Evolutionary conservation across 345 rosid genomes (phyloP).

Genomic region (Salix udensis): DNA sequence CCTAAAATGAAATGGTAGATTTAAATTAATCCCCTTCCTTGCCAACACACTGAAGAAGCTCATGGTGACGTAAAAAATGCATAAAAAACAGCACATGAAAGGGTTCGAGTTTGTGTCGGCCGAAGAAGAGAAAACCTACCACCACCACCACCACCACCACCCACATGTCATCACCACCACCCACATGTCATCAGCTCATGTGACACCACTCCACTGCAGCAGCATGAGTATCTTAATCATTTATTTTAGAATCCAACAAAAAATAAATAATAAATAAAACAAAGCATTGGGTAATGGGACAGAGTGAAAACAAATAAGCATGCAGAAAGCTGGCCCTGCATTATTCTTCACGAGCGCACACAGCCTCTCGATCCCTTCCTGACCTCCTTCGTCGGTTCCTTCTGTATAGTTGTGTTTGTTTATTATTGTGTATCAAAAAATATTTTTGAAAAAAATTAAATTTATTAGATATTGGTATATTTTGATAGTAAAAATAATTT

Average conservation of each 20-base stretch:
- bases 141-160: background rate
- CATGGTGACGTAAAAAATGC: background rate
- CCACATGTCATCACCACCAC: background rate
- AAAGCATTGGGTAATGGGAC: background rate
- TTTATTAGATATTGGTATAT: too few species aligned
- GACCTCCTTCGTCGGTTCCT: too few species aligned
- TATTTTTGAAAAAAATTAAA: too few species aligned
- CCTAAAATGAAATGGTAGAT: background rate
- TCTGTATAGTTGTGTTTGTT: too few species aligned
- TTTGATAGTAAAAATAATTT: too few species aligned
- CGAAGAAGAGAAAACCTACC: background rate
- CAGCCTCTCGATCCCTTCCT: too few species aligned
- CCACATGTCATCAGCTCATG: background rate
- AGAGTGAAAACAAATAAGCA: background rate
- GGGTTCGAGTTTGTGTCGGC: conserved; percentile 5
- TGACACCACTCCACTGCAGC: background rate
- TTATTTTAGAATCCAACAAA: background rate
- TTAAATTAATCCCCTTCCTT: background rate
- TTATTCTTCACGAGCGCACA: too few species aligned
- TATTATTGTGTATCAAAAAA: too few species aligned
- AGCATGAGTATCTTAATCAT: background rate
- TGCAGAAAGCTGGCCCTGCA: background rate
- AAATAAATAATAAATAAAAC: background rate
- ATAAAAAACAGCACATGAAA: background rate
- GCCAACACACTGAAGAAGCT: background rate